These are phyloP conservation scores for Pleurotus djamor DNA, from an alignment of 768 basidiomycete genomes.

Conservation along the genomic window DNA sequence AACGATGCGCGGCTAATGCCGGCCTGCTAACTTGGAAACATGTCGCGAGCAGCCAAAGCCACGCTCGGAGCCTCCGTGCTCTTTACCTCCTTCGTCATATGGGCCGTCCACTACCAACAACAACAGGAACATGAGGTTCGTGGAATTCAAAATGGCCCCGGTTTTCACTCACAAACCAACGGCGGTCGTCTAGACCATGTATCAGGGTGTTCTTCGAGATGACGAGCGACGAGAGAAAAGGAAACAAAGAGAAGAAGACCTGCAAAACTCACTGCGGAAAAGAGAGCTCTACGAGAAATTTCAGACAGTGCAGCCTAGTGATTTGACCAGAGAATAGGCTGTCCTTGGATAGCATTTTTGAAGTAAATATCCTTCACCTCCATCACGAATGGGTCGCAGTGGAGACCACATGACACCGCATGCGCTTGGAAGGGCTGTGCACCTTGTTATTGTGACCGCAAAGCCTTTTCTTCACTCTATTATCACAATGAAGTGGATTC, in stretches of 20 bases:
- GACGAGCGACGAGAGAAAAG: constrained; percentile 83
- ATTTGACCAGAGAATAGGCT: neutral
- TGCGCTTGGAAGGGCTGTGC: no score
- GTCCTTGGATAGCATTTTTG: no score
- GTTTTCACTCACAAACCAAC: neutral
- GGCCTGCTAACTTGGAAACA: constrained; percentile 19
- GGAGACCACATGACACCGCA: no score
- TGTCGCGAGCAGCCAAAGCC: constrained; percentile 71
- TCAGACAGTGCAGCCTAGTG: constrained; percentile 28
- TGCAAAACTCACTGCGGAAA: constrained; percentile 60
- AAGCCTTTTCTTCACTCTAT: no score
- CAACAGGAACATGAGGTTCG: constrained; percentile 76
- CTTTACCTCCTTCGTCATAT: constrained; percentile 71
- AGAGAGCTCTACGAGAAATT: constrained; percentile 63
- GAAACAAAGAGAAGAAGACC: constrained; percentile 60
- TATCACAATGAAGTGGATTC: no score
- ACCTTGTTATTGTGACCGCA: no score
- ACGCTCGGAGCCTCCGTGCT: constrained; percentile 69
- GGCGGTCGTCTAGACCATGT: constrained; percentile 68
- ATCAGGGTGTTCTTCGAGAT: constrained; percentile 84
- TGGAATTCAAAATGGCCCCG: neutral
- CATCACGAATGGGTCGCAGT: neutral
- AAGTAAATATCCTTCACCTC: no score
- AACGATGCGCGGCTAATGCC: constrained; percentile 5
- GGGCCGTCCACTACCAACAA: constrained; percentile 89